Evolutionary conservation across 78 protist genomes (phyloP), one percentile per base, ranked within the genome.

Genomic region (Pigoraptor vietnamica): DNA sequence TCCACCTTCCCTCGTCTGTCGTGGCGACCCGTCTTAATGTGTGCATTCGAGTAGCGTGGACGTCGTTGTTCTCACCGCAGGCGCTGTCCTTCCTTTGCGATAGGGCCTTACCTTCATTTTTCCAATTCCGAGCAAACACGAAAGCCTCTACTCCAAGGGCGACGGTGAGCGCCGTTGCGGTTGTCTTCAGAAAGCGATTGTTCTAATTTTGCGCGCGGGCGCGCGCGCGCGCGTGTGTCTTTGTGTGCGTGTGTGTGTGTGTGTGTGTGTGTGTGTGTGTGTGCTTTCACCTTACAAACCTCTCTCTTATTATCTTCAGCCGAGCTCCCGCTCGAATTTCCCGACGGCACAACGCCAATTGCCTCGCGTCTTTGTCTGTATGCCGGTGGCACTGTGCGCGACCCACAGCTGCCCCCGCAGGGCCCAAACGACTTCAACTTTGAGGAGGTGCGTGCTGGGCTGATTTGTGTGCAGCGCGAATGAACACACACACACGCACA

Each of bases 291-390:
- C 56, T 19, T 40, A 14, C 2, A 40, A 40, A 2, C 56, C 25
- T 34, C 2, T 40, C 32, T n/a, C 39, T 35, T 19, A 40, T 24
- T n/a, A 56, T 34, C 6, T 0, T 1, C 83, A 19, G 39, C 79
- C 32, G 90, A 86, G 29, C 2, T 90, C 48, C 90, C 92, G 23
- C 1, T 94, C 0, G 96, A 95, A 35, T 90, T 96, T 55, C 98
- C 96, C 0, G 96, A 96, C 36, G 95, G 98, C 0, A 89, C 94
- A 19, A 93, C 96, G 34, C 96, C 98, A 0, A 6, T 91, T 0
- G 96, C 95, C 2, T 81, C 90, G 10, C 92, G 94, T 37, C 39
- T 96, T 1, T 92, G 92, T 33, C 32, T 95, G 32, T 95, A 95
- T 83, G 40, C 56, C 37, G 96, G 96, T 40, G 40, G 90, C 67